These are phyloP conservation scores for Sporothrix variecibatus DNA, from an alignment of 2,329 filamentous ascomycete species.

Conservation along the genomic window DNA sequence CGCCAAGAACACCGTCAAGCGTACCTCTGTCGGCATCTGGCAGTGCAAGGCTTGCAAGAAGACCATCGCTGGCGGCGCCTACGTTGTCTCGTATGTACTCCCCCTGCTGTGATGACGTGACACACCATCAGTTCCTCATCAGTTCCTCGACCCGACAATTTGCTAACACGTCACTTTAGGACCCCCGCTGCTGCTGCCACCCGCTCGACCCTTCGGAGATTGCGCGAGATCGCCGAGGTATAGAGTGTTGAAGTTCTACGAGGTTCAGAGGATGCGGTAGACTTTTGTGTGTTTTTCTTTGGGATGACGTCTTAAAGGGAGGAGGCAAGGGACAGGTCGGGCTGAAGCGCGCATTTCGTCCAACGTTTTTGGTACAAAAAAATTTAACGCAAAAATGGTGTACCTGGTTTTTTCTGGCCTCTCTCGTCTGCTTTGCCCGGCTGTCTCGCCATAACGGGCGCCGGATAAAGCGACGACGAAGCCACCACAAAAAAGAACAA, in stretches of 20 bases:
- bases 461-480: background rate
- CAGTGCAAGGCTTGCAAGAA: slow-evolving; percentile 95
- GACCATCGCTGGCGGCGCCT: slow-evolving; percentile 90
- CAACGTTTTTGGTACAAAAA: slow-evolving; percentile 17
- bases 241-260: slow-evolving; percentile 48
- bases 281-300: slow-evolving; percentile 13
- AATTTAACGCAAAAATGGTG: slow-evolving; percentile 17
- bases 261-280: slow-evolving; percentile 9
- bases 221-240: slow-evolving; percentile 97
- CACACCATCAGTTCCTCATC: too few species aligned
- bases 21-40: slow-evolving; percentile 67
- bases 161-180: slow-evolving; percentile 47
- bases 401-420: slow-evolving; percentile 19
- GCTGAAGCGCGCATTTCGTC: slow-evolving; percentile 14
- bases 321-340: slow-evolving; percentile 13
- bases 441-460: background rate
- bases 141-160: background rate
- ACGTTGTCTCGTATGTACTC: slow-evolving; percentile 86
- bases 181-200: slow-evolving; percentile 92
- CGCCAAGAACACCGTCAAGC: slow-evolving; percentile 93
- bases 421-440: background rate
- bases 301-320: slow-evolving; percentile 20
- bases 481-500: slow-evolving; percentile 11
- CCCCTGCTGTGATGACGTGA: background rate
- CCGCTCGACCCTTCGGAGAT: slow-evolving; percentile 93